Evolutionary conservation across 345 rosid genomes (phyloP), one percentile per base, ranked within the genome.

Genomic region (Eucalyptus polybractea): DNA sequence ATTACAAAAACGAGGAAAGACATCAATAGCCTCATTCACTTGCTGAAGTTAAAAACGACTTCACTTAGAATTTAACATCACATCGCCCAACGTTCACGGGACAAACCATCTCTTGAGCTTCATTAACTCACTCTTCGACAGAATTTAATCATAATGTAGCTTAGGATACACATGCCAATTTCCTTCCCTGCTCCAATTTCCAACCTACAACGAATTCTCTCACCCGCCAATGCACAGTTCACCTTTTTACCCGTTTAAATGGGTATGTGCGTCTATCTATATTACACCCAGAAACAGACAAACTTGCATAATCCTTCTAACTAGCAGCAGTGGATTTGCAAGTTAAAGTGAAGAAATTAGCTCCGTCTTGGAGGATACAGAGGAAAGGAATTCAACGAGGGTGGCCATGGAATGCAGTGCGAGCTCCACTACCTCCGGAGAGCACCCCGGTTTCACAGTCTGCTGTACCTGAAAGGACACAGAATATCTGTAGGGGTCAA

Each of bases 381-480:
- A 80, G 54, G 89, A 80, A 87, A 93, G 93, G 69, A 88, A 42
- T 87, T 91, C 62, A 31, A 91, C 92, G 33, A 93, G 92, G 13
- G 90, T 42, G 27, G 90, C 90, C 89, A 94, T 58, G 87, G 93
- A 91, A 60, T 16, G 86, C 92, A 92, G 87, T 13, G 94, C 90
- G 85, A 91, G 87, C 86, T 90, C 91, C 88, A 93, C 58, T 83
- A 90, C 88, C 86, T 93, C 92, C 13, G 88, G 89, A 12, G 94
- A 91, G 86, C 92, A 93, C 49, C 95, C 95, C 0, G 94, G 94
- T 76, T 86, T 92, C 87, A 89, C 92, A 88, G 91, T 88, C 87
- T 49, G 86, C 91, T 90, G 88, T 81, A 94, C 92, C 93, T 93
- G 91, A 51, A 50, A 47, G 50, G 90, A 31, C 86, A 72, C 87